Base-by-base conservation (phyloP, 148 eudicot species). In the Rheum nobile region DNA sequence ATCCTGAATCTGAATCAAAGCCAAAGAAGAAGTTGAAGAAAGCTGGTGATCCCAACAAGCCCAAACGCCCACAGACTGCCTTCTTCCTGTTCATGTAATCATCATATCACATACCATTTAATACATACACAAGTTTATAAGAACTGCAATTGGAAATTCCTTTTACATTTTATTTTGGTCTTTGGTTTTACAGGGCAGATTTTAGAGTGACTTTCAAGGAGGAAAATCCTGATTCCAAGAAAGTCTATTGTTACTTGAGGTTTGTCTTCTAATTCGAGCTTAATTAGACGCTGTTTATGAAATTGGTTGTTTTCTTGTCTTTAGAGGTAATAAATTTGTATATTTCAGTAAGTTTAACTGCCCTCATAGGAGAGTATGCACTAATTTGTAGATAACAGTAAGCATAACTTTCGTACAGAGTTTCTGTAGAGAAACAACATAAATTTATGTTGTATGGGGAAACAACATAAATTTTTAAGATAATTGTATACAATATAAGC, bases 131-230 rank as follows among this genome's bases (percentile, higher is more conserved):
- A 43, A 9, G n/a, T n/a, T n/a, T n/a, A 24, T 26, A n/a, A 65
- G 9, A 65, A 1, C 22, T 65, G 22, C 35, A 5, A 10, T 61
- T 9, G 34, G 0, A 28, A 12, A 3, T 28, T 34, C 16, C 9
- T 28, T 61, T 6, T 14, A 32, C 70, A 1, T 31, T 31, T 32
- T 55, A 4, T 59, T 59, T 29, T 32, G 2, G 39, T 4, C 39
- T 65, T 61, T 31, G 4, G 50, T 19, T 78, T 73, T 28, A 39
- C 73, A 94, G 98, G 96, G 90, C 87, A 38, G 96, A 91, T 2
- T 94, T 94, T 73, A 83, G 97, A 77, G 88, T 91, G 70, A 52
- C 83, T 0, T 90, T 50, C 78, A 94, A 88, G 87, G 97, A 88
- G 61, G 88, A 85, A 31, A 84, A 94, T 75, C 97, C 97, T 24